These are phyloP conservation scores for Euphorbia schlechtendalii DNA, from an alignment of 441 rosid genomes.

Conservation along the genomic window DNA sequence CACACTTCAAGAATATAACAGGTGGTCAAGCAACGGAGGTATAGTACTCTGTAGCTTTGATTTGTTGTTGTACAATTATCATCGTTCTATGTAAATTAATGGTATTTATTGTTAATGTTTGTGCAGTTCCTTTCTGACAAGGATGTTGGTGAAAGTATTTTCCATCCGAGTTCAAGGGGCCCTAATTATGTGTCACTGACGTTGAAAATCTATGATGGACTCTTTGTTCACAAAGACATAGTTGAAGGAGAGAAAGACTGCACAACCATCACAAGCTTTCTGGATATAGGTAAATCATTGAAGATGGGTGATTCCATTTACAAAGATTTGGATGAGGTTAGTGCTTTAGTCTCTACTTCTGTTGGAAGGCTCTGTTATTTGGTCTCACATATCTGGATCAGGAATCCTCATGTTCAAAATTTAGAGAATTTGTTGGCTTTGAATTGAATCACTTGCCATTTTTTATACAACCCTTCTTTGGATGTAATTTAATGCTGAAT, in stretches of 20 bases:
- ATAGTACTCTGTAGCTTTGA: not conserved
- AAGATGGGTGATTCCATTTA: slow-evolving; percentile 75
- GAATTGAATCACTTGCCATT: not conserved
- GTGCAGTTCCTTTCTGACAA: slow-evolving; percentile 61
- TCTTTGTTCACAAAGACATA: slow-evolving; percentile 78
- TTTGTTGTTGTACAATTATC: not conserved
- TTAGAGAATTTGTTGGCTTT: not conserved
- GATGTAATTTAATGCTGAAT: not conserved
- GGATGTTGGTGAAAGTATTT: slow-evolving; percentile 67
- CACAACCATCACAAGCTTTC: slow-evolving; percentile 65
- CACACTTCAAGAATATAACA: slow-evolving; percentile 68
- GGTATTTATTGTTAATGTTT: not conserved
- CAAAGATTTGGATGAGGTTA: slow-evolving; percentile 78
- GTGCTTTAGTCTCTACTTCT: slow-evolving; percentile 4
- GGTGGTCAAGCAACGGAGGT: slow-evolving; percentile 78
- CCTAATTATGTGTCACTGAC: slow-evolving; percentile 66
- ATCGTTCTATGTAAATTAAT: not conserved
- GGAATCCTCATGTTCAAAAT: not conserved
- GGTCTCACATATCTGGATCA: not conserved
- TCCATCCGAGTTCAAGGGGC: slow-evolving; percentile 81
- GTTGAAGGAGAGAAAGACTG: slow-evolving; percentile 76
- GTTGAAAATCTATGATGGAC: slow-evolving; percentile 61
- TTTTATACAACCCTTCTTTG: not conserved
- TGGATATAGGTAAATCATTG: slow-evolving; percentile 64
- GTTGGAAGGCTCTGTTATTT: not conserved